A percentile compares a stretch with the other conserved stretches of the same genome.
Conservation (phyloP, 805 yeast genomes). For the Candida ovalis region DNA sequence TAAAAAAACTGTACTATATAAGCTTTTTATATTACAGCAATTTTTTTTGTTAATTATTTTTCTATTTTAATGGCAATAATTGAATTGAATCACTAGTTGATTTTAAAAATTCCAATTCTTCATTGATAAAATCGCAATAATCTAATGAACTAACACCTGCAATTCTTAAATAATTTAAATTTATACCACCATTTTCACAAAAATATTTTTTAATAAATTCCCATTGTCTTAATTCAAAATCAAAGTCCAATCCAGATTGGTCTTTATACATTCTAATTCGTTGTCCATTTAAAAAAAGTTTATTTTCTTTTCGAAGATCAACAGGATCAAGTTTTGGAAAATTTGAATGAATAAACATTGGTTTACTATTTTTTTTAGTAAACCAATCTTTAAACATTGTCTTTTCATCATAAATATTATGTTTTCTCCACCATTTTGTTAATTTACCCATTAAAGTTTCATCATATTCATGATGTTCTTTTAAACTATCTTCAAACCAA, state of each 20-base stretch:
- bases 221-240: conserved; percentile 62
- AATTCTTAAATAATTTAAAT: conserved; percentile 22
- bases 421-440: conserved; percentile 12
- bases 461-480: conserved; percentile 4
- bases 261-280: conserved; percentile 28
- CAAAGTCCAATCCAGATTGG: conserved; percentile 36
- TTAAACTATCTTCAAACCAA: conserved; percentile 12
- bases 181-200: conserved; percentile 24
- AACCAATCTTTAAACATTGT: conserved; percentile 20
- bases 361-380: conserved; percentile 21
- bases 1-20: neutral
- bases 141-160: conserved; percentile 31
- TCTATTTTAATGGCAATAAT: neutral
- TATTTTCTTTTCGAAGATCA: conserved; percentile 33
- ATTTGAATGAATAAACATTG: conserved; percentile 49
- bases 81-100: conserved; percentile 12
- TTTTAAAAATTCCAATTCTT: conserved; percentile 44
- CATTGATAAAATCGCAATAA: conserved; percentile 49
- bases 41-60: neutral
- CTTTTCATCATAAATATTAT: conserved; percentile 13
- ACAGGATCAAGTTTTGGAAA: conserved; percentile 52
- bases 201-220: conserved; percentile 40
- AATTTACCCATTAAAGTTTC: conserved; percentile 7
- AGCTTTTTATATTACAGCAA: too few relatives aligned
- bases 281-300: conserved; percentile 22